Evolutionary conservation across 768 basidiomycete genomes (phyloP), one percentile per base, ranked within the genome.

Genomic region (Mycena maculata): DNA sequence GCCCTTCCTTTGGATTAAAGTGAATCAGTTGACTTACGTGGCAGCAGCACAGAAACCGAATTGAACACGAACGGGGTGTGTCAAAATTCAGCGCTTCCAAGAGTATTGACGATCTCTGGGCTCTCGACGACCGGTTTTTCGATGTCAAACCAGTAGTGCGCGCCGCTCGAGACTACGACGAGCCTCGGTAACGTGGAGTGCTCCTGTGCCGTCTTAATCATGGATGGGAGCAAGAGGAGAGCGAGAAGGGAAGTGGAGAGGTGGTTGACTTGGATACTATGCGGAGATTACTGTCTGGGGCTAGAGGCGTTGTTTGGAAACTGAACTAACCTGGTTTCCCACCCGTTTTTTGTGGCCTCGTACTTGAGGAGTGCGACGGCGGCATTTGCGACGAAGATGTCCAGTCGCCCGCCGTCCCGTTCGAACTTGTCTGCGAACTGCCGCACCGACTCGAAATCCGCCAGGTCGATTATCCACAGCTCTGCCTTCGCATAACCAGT

Each of bases 311-410:
- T n/a, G n/a, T n/a, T n/a, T n/a, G n/a, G n/a, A n/a, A n/a, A n/a
- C n/a, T n/a, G n/a, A n/a, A 22, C 49, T 13, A 9, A 41, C 39
- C 13, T 15, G 16, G 39, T 9, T 16, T 41, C 39, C 39, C 39
- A 41, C 18, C 74, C 74, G 27, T 76, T 74, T 23, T 27, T 44
- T 1, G 74, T 73, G 20, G 36, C 9, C 30, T 31, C 25, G 58
- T 70, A 73, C 13, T 31, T 48, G 4, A n/a, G 18, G 11, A 13
- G 33, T 6, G 28, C 41, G 9, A 69, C 48, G 3, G 70, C 72
- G 2, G 73, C 72, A 53, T 73, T 73, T 39, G 31, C 62, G 36
- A 74, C 65, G 28, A 74, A 58, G 20, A 75, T 42, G 30, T 74
- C 74, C 22, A 74, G 55, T 13, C 33, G 33, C 8, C 33, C 33